Evolutionary conservation across 179 eudicot genomes (phyloP).

Genomic region (Dionaea muscipula): DNA sequence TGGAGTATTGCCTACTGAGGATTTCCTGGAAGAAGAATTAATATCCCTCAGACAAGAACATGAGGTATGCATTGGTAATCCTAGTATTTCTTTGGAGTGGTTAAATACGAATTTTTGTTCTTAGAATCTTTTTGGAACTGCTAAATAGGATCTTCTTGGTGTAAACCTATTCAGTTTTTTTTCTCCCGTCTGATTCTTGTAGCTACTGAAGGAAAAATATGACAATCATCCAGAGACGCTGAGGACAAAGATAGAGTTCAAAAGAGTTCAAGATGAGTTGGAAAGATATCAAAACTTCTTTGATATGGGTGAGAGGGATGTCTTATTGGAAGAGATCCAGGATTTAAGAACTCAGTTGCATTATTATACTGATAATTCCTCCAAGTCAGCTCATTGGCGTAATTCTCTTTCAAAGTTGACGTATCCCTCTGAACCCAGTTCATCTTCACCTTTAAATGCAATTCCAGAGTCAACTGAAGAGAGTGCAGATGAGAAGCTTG

Average conservation of each 20-base stretch:
- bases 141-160: neutral
- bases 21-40: conserved; percentile 72
- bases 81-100: neutral
- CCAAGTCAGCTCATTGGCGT: conserved; percentile 26
- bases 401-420: conserved; percentile 50
- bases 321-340: conserved; percentile 79
- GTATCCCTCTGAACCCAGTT: conserved; percentile 33
- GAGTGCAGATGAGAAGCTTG: conserved; percentile 43
- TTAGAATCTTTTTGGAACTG: neutral
- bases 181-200: conserved; percentile 7
- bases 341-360: conserved; percentile 77
- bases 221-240: conserved; percentile 85
- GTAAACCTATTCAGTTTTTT: neutral
- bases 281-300: conserved; percentile 64
- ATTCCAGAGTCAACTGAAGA: conserved; percentile 38
- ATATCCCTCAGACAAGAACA: conserved; percentile 56
- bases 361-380: conserved; percentile 52
- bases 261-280: conserved; percentile 63
- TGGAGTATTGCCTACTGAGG: conserved; percentile 76
- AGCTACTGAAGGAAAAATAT: conserved; percentile 75
- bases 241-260: conserved; percentile 57
- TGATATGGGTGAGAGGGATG: conserved; percentile 92
- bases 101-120: no score
- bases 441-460: conserved; percentile 27
- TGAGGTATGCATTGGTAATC: conserved; percentile 34